Conservation (phyloP, 2,329 filamentous ascomycete species). For the Alternaria sp. region DNA sequence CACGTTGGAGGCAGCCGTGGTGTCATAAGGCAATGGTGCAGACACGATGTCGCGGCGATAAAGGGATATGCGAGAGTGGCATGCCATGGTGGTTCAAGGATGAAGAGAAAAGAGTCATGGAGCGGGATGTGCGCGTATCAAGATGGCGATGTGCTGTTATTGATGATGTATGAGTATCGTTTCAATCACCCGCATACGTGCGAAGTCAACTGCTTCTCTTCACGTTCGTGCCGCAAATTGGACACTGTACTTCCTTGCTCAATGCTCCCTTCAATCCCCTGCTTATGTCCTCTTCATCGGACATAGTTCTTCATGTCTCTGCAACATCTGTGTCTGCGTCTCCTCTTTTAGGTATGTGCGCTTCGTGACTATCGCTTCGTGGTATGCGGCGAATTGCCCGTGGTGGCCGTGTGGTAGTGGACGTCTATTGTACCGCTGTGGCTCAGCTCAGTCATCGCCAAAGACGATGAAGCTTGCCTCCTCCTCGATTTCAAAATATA, state of each 20-base stretch:
- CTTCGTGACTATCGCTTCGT: neutral
- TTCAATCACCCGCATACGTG: neutral
- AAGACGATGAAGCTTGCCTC: conserved; percentile 37
- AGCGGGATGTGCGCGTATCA: neutral
- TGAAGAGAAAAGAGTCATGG: neutral
- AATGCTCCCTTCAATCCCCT: neutral
- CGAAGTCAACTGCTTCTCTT: neutral
- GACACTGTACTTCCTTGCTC: too few species aligned
- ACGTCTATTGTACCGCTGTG: neutral
- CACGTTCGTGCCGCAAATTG: neutral
- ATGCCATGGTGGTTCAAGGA: neutral
- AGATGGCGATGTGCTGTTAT: neutral
- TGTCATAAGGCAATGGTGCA: neutral
- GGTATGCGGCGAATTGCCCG: neutral
- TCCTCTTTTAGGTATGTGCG: neutral
- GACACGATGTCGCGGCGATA: neutral
- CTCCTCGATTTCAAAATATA: conserved; percentile 30
- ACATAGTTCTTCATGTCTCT: neutral
- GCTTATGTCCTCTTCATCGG: neutral
- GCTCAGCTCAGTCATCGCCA: conserved; percentile 28
- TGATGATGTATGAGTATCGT: neutral
- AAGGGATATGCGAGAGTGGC: neutral
- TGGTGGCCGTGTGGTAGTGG: neutral
- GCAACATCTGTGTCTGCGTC: neutral
- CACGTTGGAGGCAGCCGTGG: neutral